Conservation (phyloP, 1,284 basidiomycete genomes). For the Sanguinoderma infundibulare region DNA sequence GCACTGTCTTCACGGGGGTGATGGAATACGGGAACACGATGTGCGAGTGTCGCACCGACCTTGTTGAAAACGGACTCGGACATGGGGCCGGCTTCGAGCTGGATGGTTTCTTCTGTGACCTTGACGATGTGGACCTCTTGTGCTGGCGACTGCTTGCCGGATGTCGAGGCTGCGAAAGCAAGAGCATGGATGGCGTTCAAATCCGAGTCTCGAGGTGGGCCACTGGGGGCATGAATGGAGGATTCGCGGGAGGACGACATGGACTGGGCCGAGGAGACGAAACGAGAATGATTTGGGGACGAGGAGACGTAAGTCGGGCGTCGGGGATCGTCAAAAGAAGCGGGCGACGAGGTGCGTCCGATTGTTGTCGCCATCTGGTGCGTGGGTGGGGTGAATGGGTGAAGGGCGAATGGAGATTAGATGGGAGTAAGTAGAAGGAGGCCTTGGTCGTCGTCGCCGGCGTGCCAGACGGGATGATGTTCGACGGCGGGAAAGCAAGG, state of each 20-base stretch:
- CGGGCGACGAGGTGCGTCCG: slow-evolving; percentile 31
- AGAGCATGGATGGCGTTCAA: slow-evolving; percentile 41
- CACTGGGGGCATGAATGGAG: slow-evolving; percentile 38
- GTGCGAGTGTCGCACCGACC: slow-evolving; percentile 41
- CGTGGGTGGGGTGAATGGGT: not conserved
- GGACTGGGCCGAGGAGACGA: slow-evolving; percentile 26
- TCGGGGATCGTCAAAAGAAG: slow-evolving; percentile 29
- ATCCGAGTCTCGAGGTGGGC: slow-evolving; percentile 22
- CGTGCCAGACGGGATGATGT: slow-evolving; percentile 13
- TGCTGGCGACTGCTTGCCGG: slow-evolving; percentile 18
- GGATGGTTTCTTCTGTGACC: slow-evolving; percentile 50
- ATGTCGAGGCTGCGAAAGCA: slow-evolving; percentile 16
- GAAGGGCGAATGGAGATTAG: not conserved
- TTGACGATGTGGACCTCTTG: slow-evolving; percentile 59
- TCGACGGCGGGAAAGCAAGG: not conserved
- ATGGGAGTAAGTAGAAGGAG: not conserved
- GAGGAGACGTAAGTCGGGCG: slow-evolving; percentile 29
- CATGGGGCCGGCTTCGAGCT: slow-evolving; percentile 45
- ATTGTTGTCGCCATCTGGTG: slow-evolving; percentile 26
- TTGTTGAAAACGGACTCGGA: slow-evolving; percentile 44
- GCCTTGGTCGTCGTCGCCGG: slow-evolving; percentile 17
- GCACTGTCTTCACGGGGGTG: slow-evolving; percentile 21
- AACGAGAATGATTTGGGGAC: slow-evolving; percentile 29
- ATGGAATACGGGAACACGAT: slow-evolving; percentile 35
- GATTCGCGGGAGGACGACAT: slow-evolving; percentile 37